Percentiles rank a stretch among this genome's conserved stretches.
Conservation (phyloP, 208 protist genomes). For the Acanthamoeba triangularis region DNA sequence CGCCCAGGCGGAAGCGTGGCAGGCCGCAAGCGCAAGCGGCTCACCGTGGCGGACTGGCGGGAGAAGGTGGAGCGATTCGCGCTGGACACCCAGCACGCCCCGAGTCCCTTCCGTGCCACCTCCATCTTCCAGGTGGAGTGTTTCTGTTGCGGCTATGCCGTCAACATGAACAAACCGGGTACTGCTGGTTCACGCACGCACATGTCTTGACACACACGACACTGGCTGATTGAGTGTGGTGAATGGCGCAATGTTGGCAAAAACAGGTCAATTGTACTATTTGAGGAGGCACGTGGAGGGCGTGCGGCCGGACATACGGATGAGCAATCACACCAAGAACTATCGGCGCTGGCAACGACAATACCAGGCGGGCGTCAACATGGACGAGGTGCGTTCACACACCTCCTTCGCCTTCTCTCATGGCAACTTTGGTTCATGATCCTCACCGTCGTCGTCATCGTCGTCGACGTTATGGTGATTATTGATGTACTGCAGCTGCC, state of each 20-base stretch:
- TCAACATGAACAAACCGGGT: conserved; percentile 67
- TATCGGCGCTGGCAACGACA: conserved; percentile 1
- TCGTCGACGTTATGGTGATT: no score
- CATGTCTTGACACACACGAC: not conserved
- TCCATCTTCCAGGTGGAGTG: conserved; percentile 61
- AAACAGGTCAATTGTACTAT: conserved; percentile 41
- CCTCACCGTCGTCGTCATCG: no score
- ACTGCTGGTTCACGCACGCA: not conserved
- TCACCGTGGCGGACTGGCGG: not conserved
- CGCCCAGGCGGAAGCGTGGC: no score
- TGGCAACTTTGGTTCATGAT: not conserved
- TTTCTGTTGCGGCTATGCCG: conserved; percentile 48
- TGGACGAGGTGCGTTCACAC: not conserved
- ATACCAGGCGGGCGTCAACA: conserved; percentile 5
- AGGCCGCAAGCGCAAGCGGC: conserved; percentile 19
- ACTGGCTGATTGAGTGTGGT: not conserved
- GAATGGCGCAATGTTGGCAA: not conserved
- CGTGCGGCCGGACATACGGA: not conserved
- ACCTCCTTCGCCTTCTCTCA: not conserved
- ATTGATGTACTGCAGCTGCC: not conserved
- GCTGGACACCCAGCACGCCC: not conserved
- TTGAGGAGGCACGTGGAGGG: conserved; percentile 16
- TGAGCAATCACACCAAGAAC: conserved; percentile 42
- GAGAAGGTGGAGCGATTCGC: conserved; percentile 40
- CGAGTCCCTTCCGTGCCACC: not conserved